Evolutionary conservation across 2,329 filamentous ascomycete genomes (phyloP).

Genomic region (Malbranchea zuffiana): DNA sequence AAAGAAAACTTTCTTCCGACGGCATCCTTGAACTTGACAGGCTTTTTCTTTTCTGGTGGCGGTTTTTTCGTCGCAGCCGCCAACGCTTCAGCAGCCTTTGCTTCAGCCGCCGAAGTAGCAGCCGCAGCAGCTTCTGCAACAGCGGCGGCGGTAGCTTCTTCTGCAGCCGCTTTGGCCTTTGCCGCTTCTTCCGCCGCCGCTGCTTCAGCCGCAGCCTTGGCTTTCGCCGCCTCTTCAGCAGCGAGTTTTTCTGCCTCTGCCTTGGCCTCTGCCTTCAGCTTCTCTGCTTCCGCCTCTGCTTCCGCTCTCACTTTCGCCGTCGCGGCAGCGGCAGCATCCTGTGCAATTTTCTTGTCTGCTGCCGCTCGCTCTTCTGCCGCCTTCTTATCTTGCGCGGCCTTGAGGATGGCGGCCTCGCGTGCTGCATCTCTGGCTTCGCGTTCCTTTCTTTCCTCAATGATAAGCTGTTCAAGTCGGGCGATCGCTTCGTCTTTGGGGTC

Average conservation of each 20-base stretch:
- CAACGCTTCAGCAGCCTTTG: constrained; percentile 23
- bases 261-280: constrained; percentile 38
- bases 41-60: constrained; percentile 54
- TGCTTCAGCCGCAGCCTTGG: constrained; percentile 27
- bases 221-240: constrained; percentile 36
- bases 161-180: constrained; percentile 29
- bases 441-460: constrained; percentile 35
- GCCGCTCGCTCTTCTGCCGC: constrained; percentile 27
- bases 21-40: constrained; percentile 84
- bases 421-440: constrained; percentile 33
- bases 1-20: constrained; percentile 88
- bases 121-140: constrained; percentile 26
- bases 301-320: constrained; percentile 28
- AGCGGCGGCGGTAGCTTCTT: constrained; percentile 27
- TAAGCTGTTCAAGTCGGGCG: constrained; percentile 50
- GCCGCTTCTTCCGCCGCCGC: constrained; percentile 31
- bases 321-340: constrained; percentile 29
- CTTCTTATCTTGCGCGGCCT: constrained; percentile 38
- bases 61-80: constrained; percentile 24
- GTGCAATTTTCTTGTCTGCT: constrained; percentile 33
- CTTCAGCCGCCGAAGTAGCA: constrained; percentile 23
- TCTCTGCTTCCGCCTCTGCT: constrained; percentile 39
- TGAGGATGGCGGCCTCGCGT: constrained; percentile 38
- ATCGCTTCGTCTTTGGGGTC: constrained; percentile 45
- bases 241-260: constrained; percentile 39